These are phyloP conservation scores for Backusella morwellensis DNA, from an alignment of 192 early-diverging fungal species.

Conservation along the genomic window DNA sequence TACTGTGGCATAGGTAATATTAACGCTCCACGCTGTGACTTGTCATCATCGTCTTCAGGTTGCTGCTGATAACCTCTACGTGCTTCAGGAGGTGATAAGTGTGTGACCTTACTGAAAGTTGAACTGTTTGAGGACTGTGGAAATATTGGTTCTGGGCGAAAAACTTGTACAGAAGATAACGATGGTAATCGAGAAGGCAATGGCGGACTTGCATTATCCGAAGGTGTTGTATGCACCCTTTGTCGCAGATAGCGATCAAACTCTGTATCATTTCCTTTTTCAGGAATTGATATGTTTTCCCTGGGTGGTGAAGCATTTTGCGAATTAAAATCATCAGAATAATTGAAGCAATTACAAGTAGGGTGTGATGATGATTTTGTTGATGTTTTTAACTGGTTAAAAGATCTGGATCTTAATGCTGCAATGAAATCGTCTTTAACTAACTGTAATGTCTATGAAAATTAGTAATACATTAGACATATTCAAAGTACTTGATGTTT, in stretches of 20 bases:
- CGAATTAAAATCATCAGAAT: neutral
- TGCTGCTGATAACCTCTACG: neutral
- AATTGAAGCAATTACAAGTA: conserved; percentile 13
- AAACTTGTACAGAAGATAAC: neutral
- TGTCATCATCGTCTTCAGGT: neutral
- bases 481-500: neutral
- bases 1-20: neutral
- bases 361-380: neutral
- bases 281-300: neutral
- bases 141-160: conserved; percentile 10
- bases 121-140: neutral
- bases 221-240: conserved; percentile 6
- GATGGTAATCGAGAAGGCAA: neutral
- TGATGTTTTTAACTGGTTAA: conserved; percentile 9
- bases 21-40: neutral
- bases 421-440: conserved; percentile 18
- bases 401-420: conserved; percentile 15
- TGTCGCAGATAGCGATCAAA: conserved; percentile 21
- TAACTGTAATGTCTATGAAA: conserved; percentile 20
- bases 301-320: conserved; percentile 5
- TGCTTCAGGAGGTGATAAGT: neutral
- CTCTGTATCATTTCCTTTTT: conserved; percentile 16
- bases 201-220: neutral
- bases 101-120: neutral
- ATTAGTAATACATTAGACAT: neutral